A percentile compares a stretch with the other conserved stretches of the same genome.
phyloP scores from a whole-genome alignment of 2,329 filamentous ascomycete species.

The Torrubiellomyces zombiae region DNA sequence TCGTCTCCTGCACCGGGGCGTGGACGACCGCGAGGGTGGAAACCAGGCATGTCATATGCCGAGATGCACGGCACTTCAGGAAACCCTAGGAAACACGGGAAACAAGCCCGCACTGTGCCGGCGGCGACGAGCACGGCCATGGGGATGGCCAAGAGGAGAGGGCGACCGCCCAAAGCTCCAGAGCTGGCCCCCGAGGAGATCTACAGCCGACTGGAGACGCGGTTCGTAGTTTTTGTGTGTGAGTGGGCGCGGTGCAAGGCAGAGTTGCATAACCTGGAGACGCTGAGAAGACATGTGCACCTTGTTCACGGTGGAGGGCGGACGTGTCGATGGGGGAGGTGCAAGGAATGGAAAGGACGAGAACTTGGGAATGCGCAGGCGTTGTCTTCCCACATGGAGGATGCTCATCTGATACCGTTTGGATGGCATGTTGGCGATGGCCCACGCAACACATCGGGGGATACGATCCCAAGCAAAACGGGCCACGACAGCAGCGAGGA shows the following conservation, averaged over 20 bases:
- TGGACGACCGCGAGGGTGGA: slow-evolving; percentile 33
- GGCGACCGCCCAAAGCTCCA: slow-evolving; percentile 23
- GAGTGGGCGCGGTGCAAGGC: slow-evolving; percentile 43
- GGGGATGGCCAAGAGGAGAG: too few relatives aligned
- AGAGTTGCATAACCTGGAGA: slow-evolving; percentile 45
- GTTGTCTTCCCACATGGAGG: slow-evolving; percentile 35
- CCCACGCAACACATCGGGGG: slow-evolving; percentile 22
- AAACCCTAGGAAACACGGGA: background rate
- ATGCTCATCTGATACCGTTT: slow-evolving; percentile 33
- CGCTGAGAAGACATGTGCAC: slow-evolving; percentile 35
- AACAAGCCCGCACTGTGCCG: slow-evolving; percentile 6
- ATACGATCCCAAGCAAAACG: slow-evolving; percentile 6
- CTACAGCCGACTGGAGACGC: slow-evolving; percentile 24
- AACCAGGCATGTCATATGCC: slow-evolving; percentile 14
- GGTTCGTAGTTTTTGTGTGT: slow-evolving; percentile 37
- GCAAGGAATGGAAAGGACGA: slow-evolving; percentile 14
- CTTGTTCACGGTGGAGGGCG: slow-evolving; percentile 25
- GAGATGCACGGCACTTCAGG: slow-evolving; percentile 7
- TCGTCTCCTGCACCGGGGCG: too few relatives aligned
- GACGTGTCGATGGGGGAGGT: slow-evolving; percentile 17
- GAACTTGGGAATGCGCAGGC: slow-evolving; percentile 6
- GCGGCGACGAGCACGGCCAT: too few relatives aligned
- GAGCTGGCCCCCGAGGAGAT: slow-evolving; percentile 21
- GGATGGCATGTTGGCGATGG: slow-evolving; percentile 46
- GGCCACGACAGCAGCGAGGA: slow-evolving; percentile 11